These are phyloP conservation scores for Capsella bursapastoris DNA, from an alignment of 345 rosid species.

Conservation along the genomic window DNA sequence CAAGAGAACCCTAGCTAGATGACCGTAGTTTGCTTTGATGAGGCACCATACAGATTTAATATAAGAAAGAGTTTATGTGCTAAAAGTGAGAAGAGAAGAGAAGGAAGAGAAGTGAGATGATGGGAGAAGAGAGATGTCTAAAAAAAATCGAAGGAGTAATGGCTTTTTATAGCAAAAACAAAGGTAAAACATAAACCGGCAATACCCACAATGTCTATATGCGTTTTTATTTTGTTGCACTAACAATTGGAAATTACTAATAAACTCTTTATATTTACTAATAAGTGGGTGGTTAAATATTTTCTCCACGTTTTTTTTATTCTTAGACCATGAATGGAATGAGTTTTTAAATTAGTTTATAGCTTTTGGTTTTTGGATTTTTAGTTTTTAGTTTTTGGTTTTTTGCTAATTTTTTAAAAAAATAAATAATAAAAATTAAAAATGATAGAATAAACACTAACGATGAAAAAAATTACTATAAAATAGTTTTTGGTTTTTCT, in stretches of 20 bases:
- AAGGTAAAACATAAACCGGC: conserved; percentile 31
- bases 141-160: conserved; percentile 15
- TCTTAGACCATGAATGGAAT: too few relatives aligned
- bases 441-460: too few relatives aligned
- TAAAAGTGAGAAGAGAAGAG: not conserved
- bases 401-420: too few relatives aligned
- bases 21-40: not conserved
- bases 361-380: too few relatives aligned
- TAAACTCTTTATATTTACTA: not conserved
- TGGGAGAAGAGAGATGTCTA: conserved; percentile 19
- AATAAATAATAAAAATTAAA: too few relatives aligned
- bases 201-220: conserved; percentile 28
- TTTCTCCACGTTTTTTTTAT: conserved; percentile 32
- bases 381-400: too few relatives aligned
- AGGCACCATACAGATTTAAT: conserved; percentile 16
- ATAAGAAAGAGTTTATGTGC: conserved; percentile 9
- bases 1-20: conserved; percentile 37
- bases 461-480: too few relatives aligned
- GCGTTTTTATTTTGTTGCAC: conserved; percentile 27
- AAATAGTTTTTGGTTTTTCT: too few relatives aligned
- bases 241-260: conserved; percentile 6
- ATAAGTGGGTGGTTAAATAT: conserved; percentile 35
- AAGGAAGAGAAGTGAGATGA: conserved; percentile 8
- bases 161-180: conserved; percentile 46
- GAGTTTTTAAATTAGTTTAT: too few relatives aligned